These are phyloP conservation scores for Coniochaeta sp. DNA, from an alignment of 2,329 filamentous ascomycete genomes.

Conservation along the genomic window DNA sequence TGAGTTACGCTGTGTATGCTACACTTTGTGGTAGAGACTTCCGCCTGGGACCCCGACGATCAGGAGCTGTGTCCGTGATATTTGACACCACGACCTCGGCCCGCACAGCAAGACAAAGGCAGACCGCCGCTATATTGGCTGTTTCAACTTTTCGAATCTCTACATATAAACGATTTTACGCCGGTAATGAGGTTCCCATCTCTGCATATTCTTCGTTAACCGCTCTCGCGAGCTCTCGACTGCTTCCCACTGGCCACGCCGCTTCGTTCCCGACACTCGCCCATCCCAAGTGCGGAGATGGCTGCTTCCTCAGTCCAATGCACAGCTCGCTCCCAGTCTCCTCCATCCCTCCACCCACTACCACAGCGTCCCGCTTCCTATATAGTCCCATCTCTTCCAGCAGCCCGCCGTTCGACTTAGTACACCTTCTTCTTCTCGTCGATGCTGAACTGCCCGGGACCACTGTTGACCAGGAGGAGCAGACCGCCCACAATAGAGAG, in stretches of 20 bases:
- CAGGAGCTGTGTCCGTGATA: too few relatives aligned
- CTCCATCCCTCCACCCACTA: too few relatives aligned
- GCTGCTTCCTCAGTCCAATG: too few relatives aligned
- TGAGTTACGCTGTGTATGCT: too few relatives aligned
- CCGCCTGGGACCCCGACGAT: too few relatives aligned
- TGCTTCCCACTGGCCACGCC: not conserved
- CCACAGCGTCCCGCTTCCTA: too few relatives aligned
- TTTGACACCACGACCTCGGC: too few relatives aligned
- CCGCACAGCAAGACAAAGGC: not conserved
- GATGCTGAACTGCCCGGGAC: slow-evolving; percentile 93
- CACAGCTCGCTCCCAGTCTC: too few relatives aligned
- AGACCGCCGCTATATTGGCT: not conserved
- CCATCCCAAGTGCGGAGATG: not conserved
- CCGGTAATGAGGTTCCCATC: not conserved
- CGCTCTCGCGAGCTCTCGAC: not conserved
- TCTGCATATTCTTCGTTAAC: not conserved
- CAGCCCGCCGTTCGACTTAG: slow-evolving; percentile 33
- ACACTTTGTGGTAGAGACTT: too few relatives aligned
- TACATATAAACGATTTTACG: not conserved
- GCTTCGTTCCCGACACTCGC: not conserved
- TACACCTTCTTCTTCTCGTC: slow-evolving; percentile 99
- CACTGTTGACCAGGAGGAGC: slow-evolving; percentile 95
- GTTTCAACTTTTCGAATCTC: slow-evolving; percentile 1
- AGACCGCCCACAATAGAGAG: slow-evolving; percentile 96
- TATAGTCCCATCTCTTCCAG: not conserved